These are phyloP conservation scores for Quercus aquifolioides DNA, from an alignment of 306 rosid species.

Conservation along the genomic window DNA sequence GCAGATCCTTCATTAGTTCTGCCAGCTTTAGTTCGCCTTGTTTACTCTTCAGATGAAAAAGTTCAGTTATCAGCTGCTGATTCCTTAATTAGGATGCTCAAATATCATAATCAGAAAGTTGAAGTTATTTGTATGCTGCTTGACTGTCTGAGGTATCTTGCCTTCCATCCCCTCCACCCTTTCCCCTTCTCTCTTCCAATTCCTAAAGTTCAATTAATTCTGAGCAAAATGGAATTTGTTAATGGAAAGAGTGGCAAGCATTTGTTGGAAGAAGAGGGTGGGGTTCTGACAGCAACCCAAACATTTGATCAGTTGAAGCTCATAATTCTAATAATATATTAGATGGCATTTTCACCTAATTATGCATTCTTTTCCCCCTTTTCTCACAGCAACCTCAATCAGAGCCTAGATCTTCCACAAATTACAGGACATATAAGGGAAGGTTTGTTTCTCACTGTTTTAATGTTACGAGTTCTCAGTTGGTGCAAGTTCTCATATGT, in stretches of 20 bases:
- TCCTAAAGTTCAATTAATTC: slow-evolving; percentile 1
- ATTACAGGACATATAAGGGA: slow-evolving; percentile 37
- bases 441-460: slow-evolving; percentile 9
- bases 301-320: not conserved
- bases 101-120: slow-evolving; percentile 54
- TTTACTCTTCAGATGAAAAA: slow-evolving; percentile 52
- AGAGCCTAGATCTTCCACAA: slow-evolving; percentile 37
- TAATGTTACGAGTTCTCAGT: slow-evolving; percentile 8
- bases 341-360: slow-evolving; percentile 5
- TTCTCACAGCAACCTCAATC: slow-evolving; percentile 57
- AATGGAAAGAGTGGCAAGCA: not conserved
- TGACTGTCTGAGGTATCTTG: slow-evolving; percentile 71
- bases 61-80: slow-evolving; percentile 55
- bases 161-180: not conserved
- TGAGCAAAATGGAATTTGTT: slow-evolving; percentile 6
- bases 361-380: slow-evolving; percentile 12
- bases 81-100: slow-evolving; percentile 61
- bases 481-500: not conserved
- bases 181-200: not conserved
- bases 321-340: not conserved
- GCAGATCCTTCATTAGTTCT: slow-evolving; percentile 79
- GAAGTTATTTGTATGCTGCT: slow-evolving; percentile 69
- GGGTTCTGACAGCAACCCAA: too few species aligned
- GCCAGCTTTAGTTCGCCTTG: slow-evolving; percentile 57
- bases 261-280: too few species aligned